phyloP scores from a whole-genome alignment of 78 protist species.

The Mantamonas sphyraenae region DNA sequence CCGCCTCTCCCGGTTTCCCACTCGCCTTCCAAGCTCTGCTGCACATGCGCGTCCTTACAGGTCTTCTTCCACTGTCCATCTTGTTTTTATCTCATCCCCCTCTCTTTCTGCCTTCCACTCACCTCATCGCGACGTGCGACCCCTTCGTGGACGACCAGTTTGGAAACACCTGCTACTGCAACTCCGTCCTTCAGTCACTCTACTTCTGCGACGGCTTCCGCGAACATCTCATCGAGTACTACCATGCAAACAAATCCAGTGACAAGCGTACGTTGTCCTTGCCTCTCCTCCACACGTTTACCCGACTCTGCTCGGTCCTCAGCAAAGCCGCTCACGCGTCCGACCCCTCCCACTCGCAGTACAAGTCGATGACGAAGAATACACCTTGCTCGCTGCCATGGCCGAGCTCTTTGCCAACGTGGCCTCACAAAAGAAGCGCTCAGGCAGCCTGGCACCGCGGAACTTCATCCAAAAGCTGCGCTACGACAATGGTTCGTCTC shows the following conservation, averaged over 20 bases:
- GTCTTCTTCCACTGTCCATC: neutral
- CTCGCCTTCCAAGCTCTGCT: neutral
- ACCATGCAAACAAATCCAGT: too few relatives aligned
- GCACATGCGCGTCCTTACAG: neutral
- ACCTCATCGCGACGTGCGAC: neutral
- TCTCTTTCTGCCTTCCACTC: neutral
- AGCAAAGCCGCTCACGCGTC: too few relatives aligned
- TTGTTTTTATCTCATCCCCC: neutral
- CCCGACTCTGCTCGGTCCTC: too few relatives aligned
- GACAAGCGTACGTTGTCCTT: too few relatives aligned
- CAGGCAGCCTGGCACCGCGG: conserved; percentile 50
- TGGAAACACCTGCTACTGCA: conserved; percentile 91
- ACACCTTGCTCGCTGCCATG: conserved; percentile 13
- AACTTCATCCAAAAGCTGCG: conserved; percentile 52
- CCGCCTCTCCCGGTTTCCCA: neutral
- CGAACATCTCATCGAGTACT: conserved; percentile 31
- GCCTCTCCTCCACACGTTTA: too few relatives aligned
- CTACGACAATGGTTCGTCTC: conserved; percentile 45
- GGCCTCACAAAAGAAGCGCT: conserved; percentile 28
- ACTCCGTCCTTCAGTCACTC: conserved; percentile 81
- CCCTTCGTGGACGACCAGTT: conserved; percentile 20
- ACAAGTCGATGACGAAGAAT: neutral
- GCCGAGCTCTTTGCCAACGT: conserved; percentile 48
- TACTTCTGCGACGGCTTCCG: conserved; percentile 77
- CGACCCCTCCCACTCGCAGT: too few relatives aligned